Evolutionary conservation across 352 stramenopile species (phyloP), one percentile per base, ranked within the genome.

Genomic region (Globisporangium canariense): DNA sequence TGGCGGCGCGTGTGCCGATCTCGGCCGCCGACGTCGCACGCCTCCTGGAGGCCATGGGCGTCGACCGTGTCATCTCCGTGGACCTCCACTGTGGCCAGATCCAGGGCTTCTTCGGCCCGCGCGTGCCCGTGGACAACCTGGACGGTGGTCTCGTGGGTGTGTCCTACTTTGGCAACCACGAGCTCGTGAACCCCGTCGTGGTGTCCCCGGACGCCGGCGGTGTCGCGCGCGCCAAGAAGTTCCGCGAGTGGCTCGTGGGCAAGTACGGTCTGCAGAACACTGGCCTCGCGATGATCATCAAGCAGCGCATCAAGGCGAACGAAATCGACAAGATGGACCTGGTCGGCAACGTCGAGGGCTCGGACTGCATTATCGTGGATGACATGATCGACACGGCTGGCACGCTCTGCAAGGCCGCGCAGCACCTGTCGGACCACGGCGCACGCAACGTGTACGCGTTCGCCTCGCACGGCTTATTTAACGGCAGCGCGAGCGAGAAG

Each of bases 341-440:
- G 11, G 98, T 99, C 38, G 98, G 98, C 46, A 97, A 98, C 65
- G 98, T 99, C 22, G 91, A 97, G 59, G 97, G 97, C 70, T 99
- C 93, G 55, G 98, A 99, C 82, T 99, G 97, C 68, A 99, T 99
- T 72, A 99, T 99, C 66, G 98, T 99, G 18, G 98, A 99, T 76
- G 98, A 99, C 79, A 99, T 99, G 98, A 99, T 99, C 72, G 98
- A 99, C 81, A 99, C 98, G 47, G 98, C 97, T 45, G 98, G 97
- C 61, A 99, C 97, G 41, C 75, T 99, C 18, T 99, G 97, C 78
- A 99, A 99, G 79, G 98, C 97, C 45, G 97, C 97, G 50, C 96
- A 99, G 77, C 96, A 99, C 67, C 77, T 99, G 55, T 81, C 89
- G 20, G 91, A 97, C 66, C 94, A 98, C 65, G 97, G 97, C 41